phyloP scores from a whole-genome alignment of 345 rosid genomes.

The Psidium friedrichsthalianum region DNA sequence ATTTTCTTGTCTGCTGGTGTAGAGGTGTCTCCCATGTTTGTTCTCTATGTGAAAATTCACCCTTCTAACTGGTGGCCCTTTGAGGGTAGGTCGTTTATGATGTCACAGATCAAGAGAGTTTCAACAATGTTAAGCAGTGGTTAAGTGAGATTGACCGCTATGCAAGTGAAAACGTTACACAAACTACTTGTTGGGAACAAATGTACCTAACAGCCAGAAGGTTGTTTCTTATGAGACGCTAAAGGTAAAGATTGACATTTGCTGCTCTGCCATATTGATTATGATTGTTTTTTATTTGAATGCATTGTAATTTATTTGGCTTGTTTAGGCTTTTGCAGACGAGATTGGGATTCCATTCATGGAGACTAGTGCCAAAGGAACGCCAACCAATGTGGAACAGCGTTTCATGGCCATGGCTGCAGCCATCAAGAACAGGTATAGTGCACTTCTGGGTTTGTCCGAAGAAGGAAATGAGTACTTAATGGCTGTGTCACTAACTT shows the following conservation, averaged over 20 bases:
- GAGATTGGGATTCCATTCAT: conserved; percentile 75
- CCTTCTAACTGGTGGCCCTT: not conserved
- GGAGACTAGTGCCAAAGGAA: conserved; percentile 78
- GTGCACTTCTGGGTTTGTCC: not conserved
- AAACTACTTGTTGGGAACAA: conserved; percentile 75
- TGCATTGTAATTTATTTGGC: not conserved
- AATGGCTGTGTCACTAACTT: not conserved
- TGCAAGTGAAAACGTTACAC: conserved; percentile 72
- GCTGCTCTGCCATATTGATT: not conserved
- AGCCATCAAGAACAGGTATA: conserved; percentile 53
- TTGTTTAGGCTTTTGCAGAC: conserved; percentile 57
- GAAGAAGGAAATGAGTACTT: not conserved
- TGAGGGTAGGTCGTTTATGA: conserved; percentile 53
- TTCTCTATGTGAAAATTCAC: not conserved
- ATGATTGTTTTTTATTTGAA: not conserved
- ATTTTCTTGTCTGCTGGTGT: not conserved
- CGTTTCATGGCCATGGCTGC: conserved; percentile 87
- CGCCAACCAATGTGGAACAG: conserved; percentile 62
- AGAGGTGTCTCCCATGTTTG: not conserved
- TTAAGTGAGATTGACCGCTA: conserved; percentile 68
- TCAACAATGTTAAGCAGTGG: conserved; percentile 78
- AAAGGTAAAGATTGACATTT: conserved; percentile 23
- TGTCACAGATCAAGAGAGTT: conserved; percentile 83
- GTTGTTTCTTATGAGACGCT: conserved; percentile 65
- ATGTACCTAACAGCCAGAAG: conserved; percentile 58